Percentiles rank a stretch among this genome's conserved stretches.
These are phyloP conservation scores for Penicillium salamii DNA, from an alignment of 495 filamentous ascomycete species.

Conservation along the genomic window DNA sequence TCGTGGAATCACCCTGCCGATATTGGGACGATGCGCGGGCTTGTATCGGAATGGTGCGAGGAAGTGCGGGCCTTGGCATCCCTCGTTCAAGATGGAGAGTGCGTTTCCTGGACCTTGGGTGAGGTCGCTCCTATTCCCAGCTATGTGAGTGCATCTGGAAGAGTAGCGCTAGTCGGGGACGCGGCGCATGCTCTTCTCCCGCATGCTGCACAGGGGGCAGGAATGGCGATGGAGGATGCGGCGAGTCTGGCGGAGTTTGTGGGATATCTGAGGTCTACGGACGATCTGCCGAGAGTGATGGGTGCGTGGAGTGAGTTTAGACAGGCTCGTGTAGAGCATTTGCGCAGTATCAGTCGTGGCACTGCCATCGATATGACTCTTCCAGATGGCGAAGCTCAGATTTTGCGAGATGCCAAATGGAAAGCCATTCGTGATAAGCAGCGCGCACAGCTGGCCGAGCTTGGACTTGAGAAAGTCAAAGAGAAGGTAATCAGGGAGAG, in stretches of 20 bases:
- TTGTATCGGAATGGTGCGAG: slow-evolving; percentile 14
- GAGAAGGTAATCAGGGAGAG: slow-evolving; percentile 13
- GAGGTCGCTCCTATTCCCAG: slow-evolving; percentile 10
- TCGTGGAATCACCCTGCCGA: slow-evolving; percentile 14
- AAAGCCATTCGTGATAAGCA: slow-evolving; percentile 10
- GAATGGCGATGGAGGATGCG: slow-evolving; percentile 16
- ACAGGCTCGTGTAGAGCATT: slow-evolving; percentile 13
- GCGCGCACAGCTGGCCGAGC: slow-evolving; percentile 10
- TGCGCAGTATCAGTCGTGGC: slow-evolving; percentile 11
- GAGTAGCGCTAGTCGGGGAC: slow-evolving; percentile 14
- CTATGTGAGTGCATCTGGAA: slow-evolving; percentile 10
- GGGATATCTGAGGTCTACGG: slow-evolving; percentile 6
- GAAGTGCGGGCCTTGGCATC: slow-evolving; percentile 12
- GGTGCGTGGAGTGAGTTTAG: slow-evolving; percentile 13
- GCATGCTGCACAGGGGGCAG: slow-evolving; percentile 16
- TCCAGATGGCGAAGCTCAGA: slow-evolving; percentile 10
- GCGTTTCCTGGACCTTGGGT: slow-evolving; percentile 10
- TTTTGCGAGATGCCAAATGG: slow-evolving; percentile 13
- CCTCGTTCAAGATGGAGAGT: slow-evolving; percentile 10
- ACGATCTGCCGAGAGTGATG: slow-evolving; percentile 8
- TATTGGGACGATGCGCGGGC: slow-evolving; percentile 12
- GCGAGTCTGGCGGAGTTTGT: slow-evolving; percentile 15
- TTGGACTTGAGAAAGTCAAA: slow-evolving; percentile 12
- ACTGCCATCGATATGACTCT: slow-evolving; percentile 16
- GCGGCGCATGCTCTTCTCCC: slow-evolving; percentile 17